Conservation (phyloP, 495 filamentous ascomycete species). For the Aspergillus ellipticus region DNA sequence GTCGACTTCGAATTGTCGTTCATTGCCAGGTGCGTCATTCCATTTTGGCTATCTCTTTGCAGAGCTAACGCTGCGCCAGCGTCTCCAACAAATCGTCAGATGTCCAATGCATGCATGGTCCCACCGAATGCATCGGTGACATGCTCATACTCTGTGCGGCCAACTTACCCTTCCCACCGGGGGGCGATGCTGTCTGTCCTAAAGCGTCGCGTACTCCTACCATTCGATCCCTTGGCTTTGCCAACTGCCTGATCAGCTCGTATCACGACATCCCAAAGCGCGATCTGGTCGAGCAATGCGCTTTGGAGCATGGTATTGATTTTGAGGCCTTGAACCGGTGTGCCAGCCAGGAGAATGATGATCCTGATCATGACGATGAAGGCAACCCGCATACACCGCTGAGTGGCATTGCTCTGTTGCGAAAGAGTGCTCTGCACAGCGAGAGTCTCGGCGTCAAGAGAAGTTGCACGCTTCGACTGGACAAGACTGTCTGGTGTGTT, state of each 20-base stretch:
- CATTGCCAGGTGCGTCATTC: slow-evolving; percentile 66
- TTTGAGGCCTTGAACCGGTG: slow-evolving; percentile 83
- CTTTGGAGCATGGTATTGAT: slow-evolving; percentile 81
- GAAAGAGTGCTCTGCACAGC: slow-evolving; percentile 70
- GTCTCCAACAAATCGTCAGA: slow-evolving; percentile 37
- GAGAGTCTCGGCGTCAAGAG: slow-evolving; percentile 64
- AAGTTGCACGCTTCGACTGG: slow-evolving; percentile 84
- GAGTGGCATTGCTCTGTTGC: slow-evolving; percentile 60
- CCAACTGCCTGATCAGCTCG: slow-evolving; percentile 73
- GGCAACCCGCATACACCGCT: slow-evolving; percentile 34
- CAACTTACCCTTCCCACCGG: slow-evolving; percentile 48
- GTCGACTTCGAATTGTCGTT: slow-evolving; percentile 89
- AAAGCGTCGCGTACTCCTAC: slow-evolving; percentile 52
- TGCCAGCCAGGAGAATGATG: slow-evolving; percentile 46
- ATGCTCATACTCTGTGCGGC: slow-evolving; percentile 91
- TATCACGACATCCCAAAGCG: slow-evolving; percentile 73
- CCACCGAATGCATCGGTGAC: slow-evolving; percentile 87
- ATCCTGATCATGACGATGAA: slow-evolving; percentile 56
- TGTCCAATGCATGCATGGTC: slow-evolving; percentile 76
- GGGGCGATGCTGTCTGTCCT: not conserved
- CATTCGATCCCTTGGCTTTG: slow-evolving; percentile 87
- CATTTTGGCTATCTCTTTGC: not conserved
- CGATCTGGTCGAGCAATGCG: slow-evolving; percentile 74
- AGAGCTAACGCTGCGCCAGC: slow-evolving; percentile 21
- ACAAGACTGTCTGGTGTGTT: slow-evolving; percentile 77